Evolutionary conservation across 176 grass and related monocot species (phyloP), one percentile per base, ranked within the genome.

Genomic region (Musa acuminata): DNA sequence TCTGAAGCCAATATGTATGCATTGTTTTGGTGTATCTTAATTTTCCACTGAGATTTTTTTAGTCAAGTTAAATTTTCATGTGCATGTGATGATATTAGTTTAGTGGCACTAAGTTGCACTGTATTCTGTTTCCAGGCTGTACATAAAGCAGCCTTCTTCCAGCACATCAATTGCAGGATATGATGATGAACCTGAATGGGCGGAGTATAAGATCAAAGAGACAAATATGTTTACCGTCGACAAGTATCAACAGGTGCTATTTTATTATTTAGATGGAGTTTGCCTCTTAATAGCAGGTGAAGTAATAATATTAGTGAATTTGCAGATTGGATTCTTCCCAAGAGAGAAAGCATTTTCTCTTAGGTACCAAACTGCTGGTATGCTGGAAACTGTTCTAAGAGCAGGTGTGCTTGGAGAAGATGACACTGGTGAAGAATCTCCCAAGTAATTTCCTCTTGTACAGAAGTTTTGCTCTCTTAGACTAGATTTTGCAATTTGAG

Each of bases 161-260:
- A 75, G 72, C 13, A 81, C 91, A 84, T 88, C 86, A 17, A 81
- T 88, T 62, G 55, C 81, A 3, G 90, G 58, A 2, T 78, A 86
- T 79, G 82, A 87, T 19, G 83, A 80, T 64, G 95, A 89, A 82
- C 82, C 88, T 13, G 91, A 94, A 77, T 99, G 95, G 88, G 78
- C 79, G 6, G 95, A 99, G 76, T 99, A 99, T 80, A 99, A 94
- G 74, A 99, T 99, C 80, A 99, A 94, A 84, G 95, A 99, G 81
- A 87, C 84, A 0, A 99, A 99, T 74, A 91, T 91, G 80, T 99
- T 94, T 75, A 94, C 88, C 4, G 88, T 86, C 22, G 95, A 99
- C 62, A 94, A 91, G 89, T 99, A 99, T 80, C 95, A 99, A 69
- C 88, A 99, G 95, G 91, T 99, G 67, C 52, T 13, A 75, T 73